A percentile compares a stretch with the other conserved stretches of the same genome.
These are phyloP conservation scores for Kalmusia sp. DNA, from an alignment of 2,329 filamentous ascomycete species.

Conservation along the genomic window DNA sequence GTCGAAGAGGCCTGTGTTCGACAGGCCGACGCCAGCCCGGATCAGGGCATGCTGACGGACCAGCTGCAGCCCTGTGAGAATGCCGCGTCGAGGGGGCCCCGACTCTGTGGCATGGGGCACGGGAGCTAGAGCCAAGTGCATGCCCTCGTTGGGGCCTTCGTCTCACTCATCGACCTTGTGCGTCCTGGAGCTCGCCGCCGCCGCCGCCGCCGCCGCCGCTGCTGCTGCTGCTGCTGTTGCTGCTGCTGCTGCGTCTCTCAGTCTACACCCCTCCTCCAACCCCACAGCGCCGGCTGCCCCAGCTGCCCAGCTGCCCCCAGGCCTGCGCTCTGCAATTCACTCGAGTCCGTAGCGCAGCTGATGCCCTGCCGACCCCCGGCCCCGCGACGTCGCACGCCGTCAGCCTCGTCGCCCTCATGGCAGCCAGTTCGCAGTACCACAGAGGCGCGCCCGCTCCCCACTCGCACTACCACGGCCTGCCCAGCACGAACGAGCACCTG, in stretches of 20 bases:
- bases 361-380: slow-evolving; percentile 26
- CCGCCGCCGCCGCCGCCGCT: no score
- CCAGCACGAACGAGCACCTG: slow-evolving; percentile 30
- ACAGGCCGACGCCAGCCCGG: slow-evolving; percentile 1
- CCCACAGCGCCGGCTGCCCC: slow-evolving; percentile 25
- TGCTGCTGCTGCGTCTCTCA: slow-evolving; percentile 19
- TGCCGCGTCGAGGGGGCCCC: no score
- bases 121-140: slow-evolving; percentile 12
- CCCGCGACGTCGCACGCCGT: slow-evolving; percentile 28
- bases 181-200: slow-evolving; percentile 27
- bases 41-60: slow-evolving; percentile 10
- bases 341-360: slow-evolving; percentile 19
- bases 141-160: slow-evolving; percentile 26
- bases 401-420: slow-evolving; percentile 33
- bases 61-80: slow-evolving; percentile 18
- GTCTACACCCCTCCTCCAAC: slow-evolving; percentile 25
- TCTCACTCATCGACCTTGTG: slow-evolving; percentile 30
- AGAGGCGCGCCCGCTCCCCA: slow-evolving; percentile 29
- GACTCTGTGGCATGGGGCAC: background rate
- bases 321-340: slow-evolving; percentile 26
- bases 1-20: background rate
- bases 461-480: slow-evolving; percentile 36
- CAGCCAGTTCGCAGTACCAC: slow-evolving; percentile 40
- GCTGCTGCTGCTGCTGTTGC: no score
- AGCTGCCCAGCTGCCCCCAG: no score